These are phyloP conservation scores for Acorus gramineus DNA, from an alignment of 106 monocot genomes.

Conservation along the genomic window DNA sequence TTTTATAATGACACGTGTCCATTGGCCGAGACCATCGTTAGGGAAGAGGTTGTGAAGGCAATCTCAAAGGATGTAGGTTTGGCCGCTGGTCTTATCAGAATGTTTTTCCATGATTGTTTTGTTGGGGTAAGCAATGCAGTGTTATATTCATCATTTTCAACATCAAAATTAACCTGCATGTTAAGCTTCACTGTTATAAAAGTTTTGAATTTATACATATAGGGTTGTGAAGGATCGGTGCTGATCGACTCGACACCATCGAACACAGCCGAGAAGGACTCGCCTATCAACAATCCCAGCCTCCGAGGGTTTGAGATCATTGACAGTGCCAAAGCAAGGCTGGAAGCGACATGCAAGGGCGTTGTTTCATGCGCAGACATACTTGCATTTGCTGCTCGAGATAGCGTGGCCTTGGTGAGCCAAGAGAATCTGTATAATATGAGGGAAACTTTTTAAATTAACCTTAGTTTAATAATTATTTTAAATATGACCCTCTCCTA, in stretches of 20 bases:
- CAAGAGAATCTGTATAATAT: no score
- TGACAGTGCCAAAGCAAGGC: constrained; percentile 7
- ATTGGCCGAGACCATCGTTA: constrained; percentile 4
- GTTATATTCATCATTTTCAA: background rate
- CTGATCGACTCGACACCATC: constrained; percentile 6
- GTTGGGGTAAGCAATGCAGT: constrained; percentile 4
- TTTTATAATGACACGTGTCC: constrained; percentile 7
- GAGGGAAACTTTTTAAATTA: no score
- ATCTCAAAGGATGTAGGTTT: background rate
- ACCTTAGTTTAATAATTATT: no score
- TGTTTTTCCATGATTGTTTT: constrained; percentile 17
- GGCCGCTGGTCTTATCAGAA: constrained; percentile 9
- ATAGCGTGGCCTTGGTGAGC: background rate
- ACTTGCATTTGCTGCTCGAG: constrained; percentile 14
- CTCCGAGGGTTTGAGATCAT: constrained; percentile 17
- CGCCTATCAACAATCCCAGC: background rate
- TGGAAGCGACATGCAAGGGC: constrained; percentile 7
- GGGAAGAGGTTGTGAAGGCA: background rate
- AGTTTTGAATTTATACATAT: background rate
- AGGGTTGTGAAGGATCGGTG: constrained; percentile 20
- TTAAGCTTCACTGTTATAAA: no score
- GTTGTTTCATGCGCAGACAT: constrained; percentile 22
- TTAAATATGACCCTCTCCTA: no score
- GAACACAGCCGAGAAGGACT: constrained; percentile 19
- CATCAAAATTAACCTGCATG: no score